Evolutionary conservation across 169 alveolate genomes (phyloP).

Genomic region (Miamiensis avidus): DNA sequence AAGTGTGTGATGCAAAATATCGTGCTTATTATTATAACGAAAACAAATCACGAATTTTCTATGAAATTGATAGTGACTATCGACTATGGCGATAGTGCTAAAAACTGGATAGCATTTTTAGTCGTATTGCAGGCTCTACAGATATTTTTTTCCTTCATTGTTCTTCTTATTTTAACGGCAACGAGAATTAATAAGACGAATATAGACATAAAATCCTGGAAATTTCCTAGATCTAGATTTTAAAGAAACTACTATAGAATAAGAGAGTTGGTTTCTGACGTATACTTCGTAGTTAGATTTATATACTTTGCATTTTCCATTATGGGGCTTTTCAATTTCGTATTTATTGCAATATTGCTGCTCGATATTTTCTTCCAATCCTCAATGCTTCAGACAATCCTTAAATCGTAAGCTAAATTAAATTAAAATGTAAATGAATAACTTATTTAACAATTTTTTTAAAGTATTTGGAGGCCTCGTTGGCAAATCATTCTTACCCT

Average conservation of each 20-base stretch:
- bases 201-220: neutral
- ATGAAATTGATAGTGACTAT: neutral
- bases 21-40: neutral
- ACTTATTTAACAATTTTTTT: too few species aligned
- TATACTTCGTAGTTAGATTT: neutral
- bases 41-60: neutral
- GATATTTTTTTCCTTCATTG: neutral
- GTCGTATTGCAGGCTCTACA: neutral
- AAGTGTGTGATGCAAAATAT: neutral
- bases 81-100: neutral
- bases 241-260: neutral
- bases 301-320: neutral
- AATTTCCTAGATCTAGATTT: neutral
- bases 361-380: neutral
- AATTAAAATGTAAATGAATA: too few species aligned
- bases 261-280: neutral
- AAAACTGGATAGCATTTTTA: too few species aligned
- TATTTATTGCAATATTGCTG: slow-evolving; percentile 6
- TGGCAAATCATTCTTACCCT: neutral
- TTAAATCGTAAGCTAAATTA: neutral
- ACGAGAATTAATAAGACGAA: neutral
- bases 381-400: neutral
- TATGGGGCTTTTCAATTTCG: neutral
- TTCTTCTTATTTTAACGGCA: neutral
- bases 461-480: slow-evolving; percentile 13